Evolutionary conservation across 805 yeast genomes (phyloP).

Genomic region (Scheffersomyces coipomensis): DNA sequence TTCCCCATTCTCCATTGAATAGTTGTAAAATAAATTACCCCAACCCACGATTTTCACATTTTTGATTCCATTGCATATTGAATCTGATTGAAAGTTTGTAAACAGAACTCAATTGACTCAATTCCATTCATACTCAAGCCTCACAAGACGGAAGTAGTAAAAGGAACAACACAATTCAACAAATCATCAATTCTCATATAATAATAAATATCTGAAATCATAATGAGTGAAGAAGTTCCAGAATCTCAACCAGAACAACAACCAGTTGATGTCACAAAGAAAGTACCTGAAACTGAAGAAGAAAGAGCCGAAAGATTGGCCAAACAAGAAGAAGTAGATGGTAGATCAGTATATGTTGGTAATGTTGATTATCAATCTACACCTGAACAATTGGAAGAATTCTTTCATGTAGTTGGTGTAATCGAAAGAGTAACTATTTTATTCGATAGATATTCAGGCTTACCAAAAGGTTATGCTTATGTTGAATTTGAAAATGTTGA

Average conservation of each 20-base stretch:
- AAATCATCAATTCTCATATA: no score
- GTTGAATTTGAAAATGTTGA: constrained; percentile 50
- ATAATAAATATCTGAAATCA: no score
- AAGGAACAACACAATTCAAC: no score
- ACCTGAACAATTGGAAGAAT: constrained; percentile 49
- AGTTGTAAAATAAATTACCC: no score
- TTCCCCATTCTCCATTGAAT: no score
- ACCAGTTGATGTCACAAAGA: constrained; percentile 3
- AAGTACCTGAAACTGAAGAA: constrained; percentile 23
- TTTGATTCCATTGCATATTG: no score
- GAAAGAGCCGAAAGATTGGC: constrained; percentile 30
- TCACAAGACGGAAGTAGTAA: no score
- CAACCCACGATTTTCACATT: no score
- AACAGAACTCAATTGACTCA: no score
- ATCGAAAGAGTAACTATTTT: constrained; percentile 55
- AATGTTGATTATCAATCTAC: constrained; percentile 49
- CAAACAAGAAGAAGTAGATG: constrained; percentile 47
- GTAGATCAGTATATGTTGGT: constrained; percentile 54
- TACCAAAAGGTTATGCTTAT: constrained; percentile 62
- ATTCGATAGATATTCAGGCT: constrained; percentile 42
- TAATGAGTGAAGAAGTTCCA: constrained; percentile 6
- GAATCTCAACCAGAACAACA: constrained; percentile 2
- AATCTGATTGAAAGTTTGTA: no score
- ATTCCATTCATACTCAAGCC: no score
- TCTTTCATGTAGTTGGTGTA: constrained; percentile 43